Evolutionary conservation across 495 filamentous ascomycete species (phyloP).

Genomic region (Penicillium dipodomyicola): DNA sequence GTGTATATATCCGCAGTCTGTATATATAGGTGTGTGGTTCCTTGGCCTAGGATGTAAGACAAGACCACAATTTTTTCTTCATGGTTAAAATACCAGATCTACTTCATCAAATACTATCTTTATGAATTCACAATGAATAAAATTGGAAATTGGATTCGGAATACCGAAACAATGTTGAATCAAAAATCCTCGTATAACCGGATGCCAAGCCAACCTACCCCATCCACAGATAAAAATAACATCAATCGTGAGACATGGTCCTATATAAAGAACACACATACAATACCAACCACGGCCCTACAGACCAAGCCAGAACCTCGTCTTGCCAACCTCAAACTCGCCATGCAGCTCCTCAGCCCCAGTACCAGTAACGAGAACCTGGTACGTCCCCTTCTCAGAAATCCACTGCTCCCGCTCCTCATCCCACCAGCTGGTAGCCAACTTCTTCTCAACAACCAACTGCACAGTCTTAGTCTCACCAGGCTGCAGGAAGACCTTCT

Average conservation of each 20-base stretch:
- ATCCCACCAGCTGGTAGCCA: slow-evolving; percentile 79
- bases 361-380: slow-evolving; percentile 61
- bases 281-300: slow-evolving; percentile 17
- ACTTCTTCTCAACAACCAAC: slow-evolving; percentile 66
- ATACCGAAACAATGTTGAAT: neutral
- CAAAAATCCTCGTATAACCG: neutral
- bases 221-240: slow-evolving; percentile 5
- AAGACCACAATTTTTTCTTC: too few species aligned
- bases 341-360: slow-evolving; percentile 41
- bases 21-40: neutral
- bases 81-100: neutral
- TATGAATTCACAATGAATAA: neutral
- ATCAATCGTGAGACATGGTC: slow-evolving; percentile 5
- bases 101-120: neutral
- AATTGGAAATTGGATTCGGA: neutral
- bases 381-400: slow-evolving; percentile 71
- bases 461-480: slow-evolving; percentile 68
- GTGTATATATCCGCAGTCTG: neutral
- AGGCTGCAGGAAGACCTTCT: slow-evolving; percentile 67
- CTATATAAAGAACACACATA: neutral
- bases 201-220: neutral
- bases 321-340: slow-evolving; percentile 53
- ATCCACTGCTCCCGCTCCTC: slow-evolving; percentile 68
- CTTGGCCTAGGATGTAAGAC: too few species aligned
- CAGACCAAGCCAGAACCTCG: slow-evolving; percentile 55